Percentiles rank a stretch among this genome's conserved stretches.
Conservation (phyloP, 495 filamentous ascomycete species). For the Aspergillus kassunensis region DNA sequence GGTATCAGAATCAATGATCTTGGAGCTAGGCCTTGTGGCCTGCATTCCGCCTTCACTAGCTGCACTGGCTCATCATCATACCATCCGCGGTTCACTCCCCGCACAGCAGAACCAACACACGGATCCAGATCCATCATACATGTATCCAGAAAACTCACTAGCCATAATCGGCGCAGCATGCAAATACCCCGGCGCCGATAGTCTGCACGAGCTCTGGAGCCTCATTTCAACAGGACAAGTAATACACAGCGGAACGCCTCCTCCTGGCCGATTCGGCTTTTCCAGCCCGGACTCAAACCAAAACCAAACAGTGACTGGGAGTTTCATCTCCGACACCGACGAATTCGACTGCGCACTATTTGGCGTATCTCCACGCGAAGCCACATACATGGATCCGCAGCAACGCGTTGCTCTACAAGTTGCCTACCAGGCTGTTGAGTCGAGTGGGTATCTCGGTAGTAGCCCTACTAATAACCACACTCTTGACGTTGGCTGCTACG, state of each 20-base stretch:
- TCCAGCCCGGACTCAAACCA: not conserved
- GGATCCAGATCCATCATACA: not conserved
- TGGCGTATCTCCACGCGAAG: constrained; percentile 36
- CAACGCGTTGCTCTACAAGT: constrained; percentile 42
- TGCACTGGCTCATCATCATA: not conserved
- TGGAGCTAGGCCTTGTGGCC: not conserved
- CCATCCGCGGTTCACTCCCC: not conserved
- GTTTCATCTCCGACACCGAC: constrained; percentile 26
- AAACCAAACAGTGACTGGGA: constrained; percentile 13
- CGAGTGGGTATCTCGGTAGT: constrained; percentile 24
- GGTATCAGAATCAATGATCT: not conserved
- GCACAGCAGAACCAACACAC: not conserved
- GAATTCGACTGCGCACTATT: constrained; percentile 47
- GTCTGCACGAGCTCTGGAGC: constrained; percentile 37
- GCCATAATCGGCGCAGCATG: constrained; percentile 45
- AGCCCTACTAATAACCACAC: not conserved
- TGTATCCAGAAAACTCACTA: constrained; percentile 13
- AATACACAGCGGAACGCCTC: not conserved
- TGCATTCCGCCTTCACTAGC: not conserved
- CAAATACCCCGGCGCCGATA: constrained; percentile 33
- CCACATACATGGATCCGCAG: constrained; percentile 44
- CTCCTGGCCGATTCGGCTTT: no score
- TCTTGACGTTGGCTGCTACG: constrained; percentile 25
- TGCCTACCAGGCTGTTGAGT: constrained; percentile 41
- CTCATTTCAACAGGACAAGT: constrained; percentile 24